Conservation (phyloP, 768 basidiomycete genomes). For the Obba rivulosa region DNA sequence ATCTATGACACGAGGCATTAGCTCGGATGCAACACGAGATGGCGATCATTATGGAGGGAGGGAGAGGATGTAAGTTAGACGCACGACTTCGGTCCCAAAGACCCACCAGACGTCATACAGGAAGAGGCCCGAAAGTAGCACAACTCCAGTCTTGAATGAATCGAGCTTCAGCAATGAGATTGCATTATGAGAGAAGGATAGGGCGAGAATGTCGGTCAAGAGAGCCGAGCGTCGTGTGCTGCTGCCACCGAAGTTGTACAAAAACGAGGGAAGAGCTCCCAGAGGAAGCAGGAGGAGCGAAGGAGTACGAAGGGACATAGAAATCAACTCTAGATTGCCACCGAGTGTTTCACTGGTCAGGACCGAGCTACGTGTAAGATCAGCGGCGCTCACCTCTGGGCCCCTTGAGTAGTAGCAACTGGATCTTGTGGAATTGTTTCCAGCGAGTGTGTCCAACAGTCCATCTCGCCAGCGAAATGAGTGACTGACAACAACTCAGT, state of each 20-base stretch:
- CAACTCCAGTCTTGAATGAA: slow-evolving; percentile 81
- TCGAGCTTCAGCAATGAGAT: slow-evolving; percentile 79
- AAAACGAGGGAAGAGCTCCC: slow-evolving; percentile 55
- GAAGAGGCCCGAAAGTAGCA: slow-evolving; percentile 81
- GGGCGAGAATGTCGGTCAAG: slow-evolving; percentile 65
- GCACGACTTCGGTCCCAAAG: slow-evolving; percentile 79
- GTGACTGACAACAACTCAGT: slow-evolving; percentile 16
- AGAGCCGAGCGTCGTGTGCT: slow-evolving; percentile 54
- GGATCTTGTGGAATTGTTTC: slow-evolving; percentile 47
- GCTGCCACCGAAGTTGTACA: slow-evolving; percentile 46
- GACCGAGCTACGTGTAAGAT: slow-evolving; percentile 5
- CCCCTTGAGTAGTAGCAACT: slow-evolving; percentile 42
- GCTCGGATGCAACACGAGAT: slow-evolving; percentile 1
- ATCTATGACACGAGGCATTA: slow-evolving; percentile 44
- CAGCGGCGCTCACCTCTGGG: slow-evolving; percentile 32
- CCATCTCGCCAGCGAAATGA: slow-evolving; percentile 45
- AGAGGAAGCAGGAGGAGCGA: slow-evolving; percentile 53
- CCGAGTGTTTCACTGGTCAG: not conserved
- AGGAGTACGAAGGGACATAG: slow-evolving; percentile 52
- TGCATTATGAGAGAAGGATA: slow-evolving; percentile 81
- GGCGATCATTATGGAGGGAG: not conserved
- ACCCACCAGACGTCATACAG: slow-evolving; percentile 96
- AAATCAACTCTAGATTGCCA: slow-evolving; percentile 23
- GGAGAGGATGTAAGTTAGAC: slow-evolving; percentile 22
- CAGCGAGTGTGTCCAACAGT: slow-evolving; percentile 47